Evolutionary conservation across 495 filamentous ascomycete species (phyloP).

Genomic region (Niebla homalea): DNA sequence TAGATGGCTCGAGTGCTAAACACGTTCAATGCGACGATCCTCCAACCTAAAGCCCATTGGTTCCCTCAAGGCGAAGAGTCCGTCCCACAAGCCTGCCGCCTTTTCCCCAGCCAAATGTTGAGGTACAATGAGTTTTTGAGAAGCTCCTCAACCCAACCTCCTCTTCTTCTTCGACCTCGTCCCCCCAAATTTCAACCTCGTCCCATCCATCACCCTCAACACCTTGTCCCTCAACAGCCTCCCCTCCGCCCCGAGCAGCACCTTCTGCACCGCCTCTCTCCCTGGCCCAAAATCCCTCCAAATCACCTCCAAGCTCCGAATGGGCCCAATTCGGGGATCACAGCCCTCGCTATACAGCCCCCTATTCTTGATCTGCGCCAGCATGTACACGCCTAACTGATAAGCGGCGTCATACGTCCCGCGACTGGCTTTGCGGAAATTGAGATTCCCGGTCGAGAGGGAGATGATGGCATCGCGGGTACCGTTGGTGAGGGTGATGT

Average conservation of each 20-base stretch:
- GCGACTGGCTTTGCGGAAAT: constrained; percentile 67
- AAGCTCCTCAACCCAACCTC: constrained; percentile 52
- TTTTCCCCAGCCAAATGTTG: too few species aligned
- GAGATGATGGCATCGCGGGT: constrained; percentile 64
- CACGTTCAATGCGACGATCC: not conserved
- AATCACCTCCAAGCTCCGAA: constrained; percentile 52
- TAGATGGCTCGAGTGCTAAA: too few species aligned
- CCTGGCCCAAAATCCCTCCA: constrained; percentile 74
- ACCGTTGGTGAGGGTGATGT: constrained; percentile 75
- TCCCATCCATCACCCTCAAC: constrained; percentile 63
- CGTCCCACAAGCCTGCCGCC: too few species aligned
- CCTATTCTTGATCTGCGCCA: constrained; percentile 64
- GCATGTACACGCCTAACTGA: constrained; percentile 66
- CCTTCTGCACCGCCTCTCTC: constrained; percentile 79
- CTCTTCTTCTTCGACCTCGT: constrained; percentile 70
- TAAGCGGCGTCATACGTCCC: constrained; percentile 86
- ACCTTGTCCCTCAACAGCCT: constrained; percentile 55
- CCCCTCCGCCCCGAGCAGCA: constrained; percentile 74
- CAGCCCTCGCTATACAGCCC: constrained; percentile 40
- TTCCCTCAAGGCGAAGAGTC: too few species aligned
- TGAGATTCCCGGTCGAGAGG: constrained; percentile 66
- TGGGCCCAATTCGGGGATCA: constrained; percentile 4
- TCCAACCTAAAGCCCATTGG: not conserved
- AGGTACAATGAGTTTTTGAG: too few species aligned
- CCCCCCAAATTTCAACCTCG: constrained; percentile 89